Percentiles rank a stretch among this genome's conserved stretches.
Conservation (phyloP, 257 asterid genomes). For the Solanum clarkiae region DNA sequence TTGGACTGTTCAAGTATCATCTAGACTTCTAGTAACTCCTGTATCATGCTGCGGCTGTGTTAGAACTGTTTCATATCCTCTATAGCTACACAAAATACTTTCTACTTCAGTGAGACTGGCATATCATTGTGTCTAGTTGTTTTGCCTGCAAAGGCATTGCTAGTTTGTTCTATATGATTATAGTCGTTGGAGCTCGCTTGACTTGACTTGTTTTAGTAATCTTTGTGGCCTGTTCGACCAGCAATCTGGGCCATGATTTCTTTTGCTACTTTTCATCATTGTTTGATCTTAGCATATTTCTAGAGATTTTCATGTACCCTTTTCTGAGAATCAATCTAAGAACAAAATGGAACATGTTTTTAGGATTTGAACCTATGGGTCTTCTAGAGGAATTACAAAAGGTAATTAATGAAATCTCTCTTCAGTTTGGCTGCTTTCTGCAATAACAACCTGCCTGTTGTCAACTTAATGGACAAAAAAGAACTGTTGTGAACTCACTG, state of each 20-base stretch:
- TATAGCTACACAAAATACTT: neutral
- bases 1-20: neutral
- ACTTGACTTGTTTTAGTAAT: neutral
- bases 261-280: neutral
- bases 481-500: neutral
- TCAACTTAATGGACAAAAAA: neutral
- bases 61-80: neutral
- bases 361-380: neutral
- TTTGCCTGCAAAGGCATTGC: neutral
- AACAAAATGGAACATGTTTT: neutral
- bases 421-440: neutral
- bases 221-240: too few relatives aligned
- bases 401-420: neutral
- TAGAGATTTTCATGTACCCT: neutral
- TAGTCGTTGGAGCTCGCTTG: neutral
- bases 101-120: neutral
- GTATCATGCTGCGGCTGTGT: neutral
- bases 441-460: neutral
- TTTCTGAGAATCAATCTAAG: neutral
- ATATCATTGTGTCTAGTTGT: neutral
- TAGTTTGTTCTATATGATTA: neutral
- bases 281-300: neutral
- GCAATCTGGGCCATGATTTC: neutral
- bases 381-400: neutral
- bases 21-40: neutral